Conservation (phyloP, 2,329 filamentous ascomycete genomes). For the Metarhizium brunneum region DNA sequence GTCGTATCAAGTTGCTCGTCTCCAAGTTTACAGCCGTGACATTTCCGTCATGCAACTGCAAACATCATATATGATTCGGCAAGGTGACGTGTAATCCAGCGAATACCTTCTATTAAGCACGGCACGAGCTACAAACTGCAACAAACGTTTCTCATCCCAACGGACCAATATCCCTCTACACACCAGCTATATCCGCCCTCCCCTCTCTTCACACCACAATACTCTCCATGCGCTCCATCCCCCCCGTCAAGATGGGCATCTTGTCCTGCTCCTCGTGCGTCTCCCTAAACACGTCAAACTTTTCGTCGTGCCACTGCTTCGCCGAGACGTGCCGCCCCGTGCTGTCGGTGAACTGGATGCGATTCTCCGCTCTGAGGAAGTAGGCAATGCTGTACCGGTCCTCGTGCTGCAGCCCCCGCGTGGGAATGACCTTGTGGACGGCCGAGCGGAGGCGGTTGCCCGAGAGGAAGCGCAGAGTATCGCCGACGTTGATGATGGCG, state of each 20-base stretch:
- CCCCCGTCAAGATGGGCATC: neutral
- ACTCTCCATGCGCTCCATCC: neutral
- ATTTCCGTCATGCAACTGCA: too few relatives aligned
- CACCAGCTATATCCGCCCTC: too few relatives aligned
- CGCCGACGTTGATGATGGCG: slow-evolving; percentile 7
- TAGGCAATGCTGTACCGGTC: slow-evolving; percentile 8
- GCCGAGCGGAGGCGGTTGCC: slow-evolving; percentile 1
- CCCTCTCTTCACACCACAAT: too few relatives aligned
- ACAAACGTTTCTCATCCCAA: too few relatives aligned
- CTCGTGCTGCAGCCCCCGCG: neutral
- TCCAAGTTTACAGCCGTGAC: too few relatives aligned
- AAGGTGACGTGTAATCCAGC: too few relatives aligned
- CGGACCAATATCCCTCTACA: too few relatives aligned
- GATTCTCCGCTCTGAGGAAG: slow-evolving; percentile 3
- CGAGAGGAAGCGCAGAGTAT: slow-evolving; percentile 9
- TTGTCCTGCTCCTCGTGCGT: neutral
- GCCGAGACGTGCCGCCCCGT: slow-evolving; percentile 1
- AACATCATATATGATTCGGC: too few relatives aligned
- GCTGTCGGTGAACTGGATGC: neutral
- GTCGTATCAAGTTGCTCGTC: too few relatives aligned
- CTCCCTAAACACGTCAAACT: neutral
- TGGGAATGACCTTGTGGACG: slow-evolving; percentile 8
- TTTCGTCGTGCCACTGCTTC: neutral
- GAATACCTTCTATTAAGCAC: too few relatives aligned
- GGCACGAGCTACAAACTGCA: too few relatives aligned